Evolutionary conservation across 2,329 filamentous ascomycete species (phyloP).

Genomic region (Talaromyces sp.): DNA sequence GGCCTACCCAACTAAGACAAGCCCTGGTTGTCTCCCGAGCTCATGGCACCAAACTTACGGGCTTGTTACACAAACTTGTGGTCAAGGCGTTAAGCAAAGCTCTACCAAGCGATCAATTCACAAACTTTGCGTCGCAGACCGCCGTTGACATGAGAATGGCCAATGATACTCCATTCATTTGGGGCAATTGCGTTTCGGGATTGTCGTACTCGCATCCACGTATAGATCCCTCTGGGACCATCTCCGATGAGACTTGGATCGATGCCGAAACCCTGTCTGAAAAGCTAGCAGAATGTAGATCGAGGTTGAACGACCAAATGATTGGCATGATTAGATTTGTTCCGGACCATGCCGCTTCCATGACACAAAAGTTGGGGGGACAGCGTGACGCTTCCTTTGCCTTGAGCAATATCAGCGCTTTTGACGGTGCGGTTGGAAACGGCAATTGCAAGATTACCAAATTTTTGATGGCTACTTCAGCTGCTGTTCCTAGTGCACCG

Average conservation of each 20-base stretch:
- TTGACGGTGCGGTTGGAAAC: background rate
- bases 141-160: conserved; percentile 43
- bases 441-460: background rate
- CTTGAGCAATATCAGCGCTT: background rate
- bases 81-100: conserved; percentile 36
- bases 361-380: background rate
- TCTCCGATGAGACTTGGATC: conserved; percentile 34
- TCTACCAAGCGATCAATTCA: conserved; percentile 24
- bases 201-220: conserved; percentile 23
- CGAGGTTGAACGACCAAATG: conserved; percentile 17
- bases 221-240: background rate
- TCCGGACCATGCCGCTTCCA: background rate
- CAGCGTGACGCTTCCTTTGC: background rate
- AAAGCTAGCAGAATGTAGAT: conserved; percentile 31
- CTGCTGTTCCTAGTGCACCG: background rate
- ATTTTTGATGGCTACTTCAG: conserved; percentile 4
- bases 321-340: conserved; percentile 1
- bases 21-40: conserved; percentile 31
- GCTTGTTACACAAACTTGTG: conserved; percentile 40
- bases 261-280: conserved; percentile 31
- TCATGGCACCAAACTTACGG: conserved; percentile 42
- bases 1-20: background rate
- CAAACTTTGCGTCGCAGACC: conserved; percentile 38
- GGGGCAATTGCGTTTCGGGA: conserved; percentile 35
- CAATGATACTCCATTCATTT: conserved; percentile 26